phyloP scores from a whole-genome alignment of 2,329 filamentous ascomycete species.

The Dactylellina parvicollis region DNA sequence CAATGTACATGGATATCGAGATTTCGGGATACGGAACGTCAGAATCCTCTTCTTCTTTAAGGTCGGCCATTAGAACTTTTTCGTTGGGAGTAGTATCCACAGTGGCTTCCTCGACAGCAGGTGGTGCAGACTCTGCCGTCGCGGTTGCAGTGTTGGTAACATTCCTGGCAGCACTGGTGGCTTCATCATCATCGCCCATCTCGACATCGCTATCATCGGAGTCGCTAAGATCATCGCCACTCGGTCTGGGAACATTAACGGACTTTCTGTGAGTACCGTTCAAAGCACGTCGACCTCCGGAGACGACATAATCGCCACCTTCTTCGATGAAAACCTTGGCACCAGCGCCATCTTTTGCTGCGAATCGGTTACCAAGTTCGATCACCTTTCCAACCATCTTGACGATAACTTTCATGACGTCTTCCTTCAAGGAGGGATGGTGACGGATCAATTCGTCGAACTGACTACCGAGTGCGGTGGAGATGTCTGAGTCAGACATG shows the following conservation, averaged over 20 bases:
- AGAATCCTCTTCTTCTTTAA: constrained; percentile 64
- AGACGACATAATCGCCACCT: constrained; percentile 69
- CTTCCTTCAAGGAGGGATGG: constrained; percentile 81
- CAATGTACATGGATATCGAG: constrained; percentile 75
- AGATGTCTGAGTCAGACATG: constrained; percentile 77
- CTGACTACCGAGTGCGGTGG: constrained; percentile 78
- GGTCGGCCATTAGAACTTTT: constrained; percentile 61
- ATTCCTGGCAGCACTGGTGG: constrained; percentile 53
- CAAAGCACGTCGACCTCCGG: constrained; percentile 66
- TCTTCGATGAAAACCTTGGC: constrained; percentile 77
- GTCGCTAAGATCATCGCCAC: constrained; percentile 51
- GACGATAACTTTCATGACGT: constrained; percentile 84
- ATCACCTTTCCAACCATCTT: constrained; percentile 87
- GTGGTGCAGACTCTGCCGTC: constrained; percentile 55
- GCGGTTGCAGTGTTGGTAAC: constrained; percentile 54
- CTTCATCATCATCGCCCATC: constrained; percentile 69
- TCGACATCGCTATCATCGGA: constrained; percentile 66
- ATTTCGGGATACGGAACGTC: constrained; percentile 63
- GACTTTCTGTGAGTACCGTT: constrained; percentile 60
- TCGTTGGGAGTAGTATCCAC: constrained; percentile 56
- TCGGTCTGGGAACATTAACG: constrained; percentile 31
- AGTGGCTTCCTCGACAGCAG: constrained; percentile 38
- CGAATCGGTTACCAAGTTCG: constrained; percentile 76
- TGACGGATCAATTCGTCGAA: constrained; percentile 96
- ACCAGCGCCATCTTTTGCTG: constrained; percentile 76